Evolutionary conservation across 2,329 filamentous ascomycete genomes (phyloP).

Genomic region (Colletotrichum siamense): DNA sequence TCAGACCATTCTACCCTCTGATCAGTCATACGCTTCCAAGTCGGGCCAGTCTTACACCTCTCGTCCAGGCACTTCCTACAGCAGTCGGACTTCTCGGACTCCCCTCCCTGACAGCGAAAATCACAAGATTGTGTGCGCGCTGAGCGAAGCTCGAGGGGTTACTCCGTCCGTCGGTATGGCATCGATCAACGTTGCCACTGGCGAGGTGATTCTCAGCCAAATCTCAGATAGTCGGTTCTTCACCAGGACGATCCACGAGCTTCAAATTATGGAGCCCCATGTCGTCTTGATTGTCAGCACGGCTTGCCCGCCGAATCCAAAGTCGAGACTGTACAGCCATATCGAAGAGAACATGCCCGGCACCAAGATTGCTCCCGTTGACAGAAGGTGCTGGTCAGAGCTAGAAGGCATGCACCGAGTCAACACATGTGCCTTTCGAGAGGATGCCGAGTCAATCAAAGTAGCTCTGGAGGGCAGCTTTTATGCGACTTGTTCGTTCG

Average conservation of each 20-base stretch:
- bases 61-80: conserved; percentile 42
- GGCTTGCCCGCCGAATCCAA: conserved; percentile 66
- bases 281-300: conserved; percentile 80
- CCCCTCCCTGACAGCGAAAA: conserved; percentile 50
- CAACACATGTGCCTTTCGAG: conserved; percentile 76
- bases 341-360: conserved; percentile 74
- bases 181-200: conserved; percentile 85
- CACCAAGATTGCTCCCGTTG: conserved; percentile 66
- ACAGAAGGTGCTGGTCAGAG: conserved; percentile 87
- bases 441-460: conserved; percentile 83
- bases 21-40: neutral
- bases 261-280: conserved; percentile 80
- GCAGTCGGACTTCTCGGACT: conserved; percentile 50
- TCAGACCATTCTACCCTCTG: neutral
- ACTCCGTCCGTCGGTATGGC: conserved; percentile 84
- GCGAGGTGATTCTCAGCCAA: conserved; percentile 85
- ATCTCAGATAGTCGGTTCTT: conserved; percentile 95
- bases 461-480: conserved; percentile 83
- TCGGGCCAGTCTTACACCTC: neutral
- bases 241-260: conserved; percentile 84
- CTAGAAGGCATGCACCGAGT: conserved; percentile 78
- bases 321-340: conserved; percentile 76
- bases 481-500: conserved; percentile 84
- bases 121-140: conserved; percentile 84
- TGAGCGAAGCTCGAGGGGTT: conserved; percentile 87